phyloP scores from a whole-genome alignment of 768 basidiomycete genomes.

The Russula abietina region DNA sequence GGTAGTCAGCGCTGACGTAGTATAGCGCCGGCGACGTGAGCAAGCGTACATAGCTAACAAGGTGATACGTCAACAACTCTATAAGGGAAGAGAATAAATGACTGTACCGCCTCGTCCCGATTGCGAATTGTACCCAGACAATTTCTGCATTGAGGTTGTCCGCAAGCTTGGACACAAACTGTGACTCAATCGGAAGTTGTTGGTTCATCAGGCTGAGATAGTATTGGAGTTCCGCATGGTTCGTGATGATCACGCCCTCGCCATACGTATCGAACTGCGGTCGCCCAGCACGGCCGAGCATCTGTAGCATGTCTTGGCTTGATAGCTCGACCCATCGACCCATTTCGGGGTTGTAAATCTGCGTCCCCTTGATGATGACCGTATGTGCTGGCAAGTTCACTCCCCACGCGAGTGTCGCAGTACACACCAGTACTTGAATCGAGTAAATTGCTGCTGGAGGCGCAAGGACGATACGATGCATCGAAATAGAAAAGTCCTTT shows the following conservation, averaged over 20 bases:
- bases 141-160: slow-evolving; percentile 98
- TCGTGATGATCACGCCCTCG: slow-evolving; percentile 98
- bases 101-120: slow-evolving; percentile 90
- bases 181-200: slow-evolving; percentile 95
- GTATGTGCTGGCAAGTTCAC: slow-evolving; percentile 97
- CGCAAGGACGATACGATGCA: slow-evolving; percentile 88
- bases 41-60: slow-evolving; percentile 85
- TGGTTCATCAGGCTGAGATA: slow-evolving; percentile 94
- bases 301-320: slow-evolving; percentile 93
- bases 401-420: slow-evolving; percentile 98
- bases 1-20: slow-evolving; percentile 83
- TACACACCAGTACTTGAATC: slow-evolving; percentile 92
- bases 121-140: slow-evolving; percentile 92
- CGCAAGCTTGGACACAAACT: slow-evolving; percentile 86
- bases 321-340: slow-evolving; percentile 96
- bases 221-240: slow-evolving; percentile 94
- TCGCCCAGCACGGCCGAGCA: slow-evolving; percentile 96
- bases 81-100: slow-evolving; percentile 8
- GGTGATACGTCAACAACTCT: slow-evolving; percentile 22
- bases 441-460: slow-evolving; percentile 97
- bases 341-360: slow-evolving; percentile 98
- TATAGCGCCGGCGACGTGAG: slow-evolving; percentile 84
- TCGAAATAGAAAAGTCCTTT: slow-evolving; percentile 98
- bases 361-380: slow-evolving; percentile 99
- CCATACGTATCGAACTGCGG: slow-evolving; percentile 97